A percentile compares a stretch with the other conserved stretches of the same genome.
Evolutionary conservation across 2,329 filamentous ascomycete genomes (phyloP).

Genomic region (Stagonosporopsis cucurbitacearum): DNA sequence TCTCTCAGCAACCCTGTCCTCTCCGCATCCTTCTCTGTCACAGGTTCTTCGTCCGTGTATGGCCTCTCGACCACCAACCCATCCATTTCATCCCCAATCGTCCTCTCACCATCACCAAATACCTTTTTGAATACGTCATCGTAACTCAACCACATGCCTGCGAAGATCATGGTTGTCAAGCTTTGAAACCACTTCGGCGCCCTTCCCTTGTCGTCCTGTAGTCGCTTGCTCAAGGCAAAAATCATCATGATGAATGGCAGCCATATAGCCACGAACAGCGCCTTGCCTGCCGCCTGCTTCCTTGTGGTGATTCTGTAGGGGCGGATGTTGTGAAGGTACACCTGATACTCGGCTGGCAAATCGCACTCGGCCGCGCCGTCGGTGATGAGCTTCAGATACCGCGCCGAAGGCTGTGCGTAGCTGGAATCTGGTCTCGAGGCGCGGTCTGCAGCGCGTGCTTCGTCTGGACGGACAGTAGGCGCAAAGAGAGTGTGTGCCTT

Average conservation of each 20-base stretch:
- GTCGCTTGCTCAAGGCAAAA: constrained; percentile 55
- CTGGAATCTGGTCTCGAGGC: constrained; percentile 68
- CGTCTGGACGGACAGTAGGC: constrained; percentile 50
- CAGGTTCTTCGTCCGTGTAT: constrained; percentile 2
- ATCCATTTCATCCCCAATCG: constrained; percentile 40
- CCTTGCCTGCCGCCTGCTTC: constrained; percentile 70
- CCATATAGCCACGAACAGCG: constrained; percentile 67
- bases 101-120: constrained; percentile 88
- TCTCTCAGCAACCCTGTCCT: constrained; percentile 21
- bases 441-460: constrained; percentile 43
- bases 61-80: background rate
- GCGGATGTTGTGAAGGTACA: constrained; percentile 72
- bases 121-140: constrained; percentile 67
- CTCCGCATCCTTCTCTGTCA: constrained; percentile 15
- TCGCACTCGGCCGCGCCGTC: constrained; percentile 79
- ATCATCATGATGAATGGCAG: constrained; percentile 63
- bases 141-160: constrained; percentile 68
- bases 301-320: constrained; percentile 73
- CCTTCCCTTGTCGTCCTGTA: constrained; percentile 71
- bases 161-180: constrained; percentile 61
- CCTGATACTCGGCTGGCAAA: constrained; percentile 79
- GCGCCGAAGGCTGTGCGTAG: constrained; percentile 81
- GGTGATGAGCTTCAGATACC: constrained; percentile 82
- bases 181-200: constrained; percentile 71
- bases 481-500: constrained; percentile 85